phyloP scores from a whole-genome alignment of 805 yeast species.

The Sugiyamaella boreocaroliniensis region DNA sequence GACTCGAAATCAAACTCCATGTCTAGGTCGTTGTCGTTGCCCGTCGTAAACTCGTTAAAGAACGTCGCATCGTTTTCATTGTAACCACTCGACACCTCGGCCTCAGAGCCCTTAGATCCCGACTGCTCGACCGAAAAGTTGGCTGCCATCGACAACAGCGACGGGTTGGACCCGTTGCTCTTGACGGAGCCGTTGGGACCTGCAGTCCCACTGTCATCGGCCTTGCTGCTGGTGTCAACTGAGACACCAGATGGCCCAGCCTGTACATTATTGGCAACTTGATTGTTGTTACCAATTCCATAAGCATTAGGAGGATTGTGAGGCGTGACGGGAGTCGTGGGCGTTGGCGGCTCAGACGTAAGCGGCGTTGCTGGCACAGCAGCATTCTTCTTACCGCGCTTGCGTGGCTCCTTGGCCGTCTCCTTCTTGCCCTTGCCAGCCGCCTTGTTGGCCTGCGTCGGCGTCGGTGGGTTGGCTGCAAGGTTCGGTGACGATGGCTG shows the following conservation, averaged over 20 bases:
- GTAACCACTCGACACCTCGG: slow-evolving; percentile 1
- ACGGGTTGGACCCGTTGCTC: slow-evolving; percentile 1
- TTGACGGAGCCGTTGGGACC: not conserved
- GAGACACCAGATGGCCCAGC: slow-evolving; percentile 2
- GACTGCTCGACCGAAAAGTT: slow-evolving; percentile 14
- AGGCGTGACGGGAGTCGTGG: slow-evolving; percentile 38
- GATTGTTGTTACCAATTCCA: slow-evolving; percentile 6
- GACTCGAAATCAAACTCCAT: slow-evolving; percentile 40
- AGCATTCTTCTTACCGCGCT: slow-evolving; percentile 21
- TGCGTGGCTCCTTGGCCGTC: slow-evolving; percentile 11
- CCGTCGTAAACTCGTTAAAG: slow-evolving; percentile 24
- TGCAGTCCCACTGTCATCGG: slow-evolving; percentile 2
- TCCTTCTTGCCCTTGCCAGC: slow-evolving; percentile 22
- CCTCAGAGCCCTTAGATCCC: slow-evolving; percentile 3
- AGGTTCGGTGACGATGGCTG: slow-evolving; percentile 24
- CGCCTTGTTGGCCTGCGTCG: slow-evolving; percentile 19
- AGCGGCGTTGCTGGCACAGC: slow-evolving; percentile 23
- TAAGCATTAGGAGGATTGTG: slow-evolving; percentile 26
- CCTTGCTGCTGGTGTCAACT: not conserved
- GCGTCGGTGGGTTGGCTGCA: slow-evolving; percentile 18
- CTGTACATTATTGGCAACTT: not conserved
- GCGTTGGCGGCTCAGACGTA: slow-evolving; percentile 38
- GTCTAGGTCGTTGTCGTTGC: slow-evolving; percentile 29
- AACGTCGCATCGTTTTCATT: slow-evolving; percentile 31
- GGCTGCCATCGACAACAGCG: slow-evolving; percentile 20